These are phyloP conservation scores for Wickerhamiella allomyrinae DNA, from an alignment of 805 yeast species.

Conservation along the genomic window DNA sequence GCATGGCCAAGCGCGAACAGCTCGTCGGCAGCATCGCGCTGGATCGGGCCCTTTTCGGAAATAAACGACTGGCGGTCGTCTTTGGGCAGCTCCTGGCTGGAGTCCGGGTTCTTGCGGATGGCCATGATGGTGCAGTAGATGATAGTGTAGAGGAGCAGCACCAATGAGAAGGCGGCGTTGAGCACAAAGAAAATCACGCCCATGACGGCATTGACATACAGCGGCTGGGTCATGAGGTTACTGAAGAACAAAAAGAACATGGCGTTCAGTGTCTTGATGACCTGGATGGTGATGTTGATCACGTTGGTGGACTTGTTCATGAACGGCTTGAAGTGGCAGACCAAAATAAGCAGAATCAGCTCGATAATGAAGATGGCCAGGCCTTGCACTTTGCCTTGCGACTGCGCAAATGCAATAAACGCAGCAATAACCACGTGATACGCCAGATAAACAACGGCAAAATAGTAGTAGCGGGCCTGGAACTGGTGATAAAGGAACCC, in stretches of 20 bases:
- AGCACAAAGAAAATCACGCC: constrained; percentile 80
- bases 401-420: constrained; percentile 67
- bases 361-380: constrained; percentile 65
- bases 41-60: constrained; percentile 23
- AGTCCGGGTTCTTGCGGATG: constrained; percentile 74
- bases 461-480: constrained; percentile 69
- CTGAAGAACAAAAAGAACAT: constrained; percentile 78
- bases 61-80: constrained; percentile 85
- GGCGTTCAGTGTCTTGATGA: constrained; percentile 65
- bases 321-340: constrained; percentile 58
- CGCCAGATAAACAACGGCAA: constrained; percentile 49
- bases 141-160: constrained; percentile 56
- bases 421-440: constrained; percentile 54
- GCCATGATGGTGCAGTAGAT: constrained; percentile 49
- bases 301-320: constrained; percentile 73
- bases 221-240: constrained; percentile 67
- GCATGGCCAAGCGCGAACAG: constrained; percentile 63
- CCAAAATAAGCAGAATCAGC: constrained; percentile 46
- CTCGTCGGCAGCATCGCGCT: constrained; percentile 27
- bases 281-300: constrained; percentile 54
- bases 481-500: constrained; percentile 88
- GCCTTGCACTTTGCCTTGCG: constrained; percentile 69
- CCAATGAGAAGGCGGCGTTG: constrained; percentile 76
- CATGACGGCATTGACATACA: constrained; percentile 69
- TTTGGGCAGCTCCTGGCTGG: constrained; percentile 72